phyloP scores from a whole-genome alignment of 345 rosid genomes.

The Lagerstroemia speciosa region DNA sequence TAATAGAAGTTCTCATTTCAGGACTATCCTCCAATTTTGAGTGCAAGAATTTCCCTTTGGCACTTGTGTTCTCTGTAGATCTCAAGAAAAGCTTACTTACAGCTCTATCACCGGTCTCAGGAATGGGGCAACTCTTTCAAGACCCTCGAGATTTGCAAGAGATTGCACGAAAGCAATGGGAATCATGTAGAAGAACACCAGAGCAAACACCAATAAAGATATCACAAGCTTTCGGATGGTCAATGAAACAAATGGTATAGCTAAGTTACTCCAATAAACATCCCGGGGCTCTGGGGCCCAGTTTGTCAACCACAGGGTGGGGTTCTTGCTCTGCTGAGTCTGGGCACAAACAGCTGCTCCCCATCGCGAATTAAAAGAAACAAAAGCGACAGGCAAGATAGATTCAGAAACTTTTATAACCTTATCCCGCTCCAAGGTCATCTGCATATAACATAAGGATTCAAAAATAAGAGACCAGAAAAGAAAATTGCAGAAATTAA shows the following conservation, averaged over 20 bases:
- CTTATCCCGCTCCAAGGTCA: slow-evolving; percentile 67
- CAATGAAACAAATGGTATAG: slow-evolving; percentile 89
- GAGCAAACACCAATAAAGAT: slow-evolving; percentile 62
- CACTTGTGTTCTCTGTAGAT: neutral
- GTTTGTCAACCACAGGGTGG: slow-evolving; percentile 83
- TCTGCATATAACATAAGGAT: slow-evolving; percentile 30
- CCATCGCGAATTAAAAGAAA: slow-evolving; percentile 91
- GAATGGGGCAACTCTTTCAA: slow-evolving; percentile 92
- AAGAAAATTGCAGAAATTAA: neutral
- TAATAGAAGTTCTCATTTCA: no score
- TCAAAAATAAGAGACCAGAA: neutral
- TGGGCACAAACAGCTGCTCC: slow-evolving; percentile 99
- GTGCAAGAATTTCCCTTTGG: neutral
- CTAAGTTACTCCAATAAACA: slow-evolving; percentile 81
- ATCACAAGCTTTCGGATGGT: slow-evolving; percentile 66
- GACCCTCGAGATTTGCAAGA: slow-evolving; percentile 94
- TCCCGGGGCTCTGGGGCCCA: slow-evolving; percentile 99
- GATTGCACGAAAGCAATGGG: slow-evolving; percentile 98
- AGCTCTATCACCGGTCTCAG: slow-evolving; percentile 78
- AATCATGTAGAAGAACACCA: slow-evolving; percentile 97
- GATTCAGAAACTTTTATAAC: slow-evolving; percentile 64
- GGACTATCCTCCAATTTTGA: no score
- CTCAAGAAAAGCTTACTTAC: slow-evolving; percentile 40
- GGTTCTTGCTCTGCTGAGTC: slow-evolving; percentile 94
- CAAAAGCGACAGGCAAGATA: slow-evolving; percentile 77